Percentiles rank a stretch among this genome's conserved stretches.
These are phyloP conservation scores for Ramaria rubella DNA, from an alignment of 768 basidiomycete species.

Conservation along the genomic window DNA sequence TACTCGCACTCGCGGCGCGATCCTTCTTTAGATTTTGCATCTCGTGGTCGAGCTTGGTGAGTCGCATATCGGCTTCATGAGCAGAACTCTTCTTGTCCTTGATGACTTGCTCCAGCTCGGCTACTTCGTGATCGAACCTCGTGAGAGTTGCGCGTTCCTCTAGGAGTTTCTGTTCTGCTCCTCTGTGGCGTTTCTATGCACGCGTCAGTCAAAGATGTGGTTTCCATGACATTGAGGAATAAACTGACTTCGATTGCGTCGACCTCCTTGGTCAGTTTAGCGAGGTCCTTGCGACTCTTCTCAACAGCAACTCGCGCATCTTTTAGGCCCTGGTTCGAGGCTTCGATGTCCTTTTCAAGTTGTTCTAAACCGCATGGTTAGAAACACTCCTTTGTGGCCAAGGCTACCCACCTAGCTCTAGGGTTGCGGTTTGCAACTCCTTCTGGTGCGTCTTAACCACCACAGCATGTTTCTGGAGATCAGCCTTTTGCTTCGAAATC, in stretches of 20 bases:
- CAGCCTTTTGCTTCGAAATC: slow-evolving; percentile 75
- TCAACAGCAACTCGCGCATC: slow-evolving; percentile 43
- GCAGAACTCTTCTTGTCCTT: slow-evolving; percentile 73
- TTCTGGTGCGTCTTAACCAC: slow-evolving; percentile 82
- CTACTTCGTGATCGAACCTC: slow-evolving; percentile 84
- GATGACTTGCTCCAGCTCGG: slow-evolving; percentile 73
- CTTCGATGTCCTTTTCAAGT: slow-evolving; percentile 65
- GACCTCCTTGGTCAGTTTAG: slow-evolving; percentile 47
- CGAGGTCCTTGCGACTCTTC: slow-evolving; percentile 56
- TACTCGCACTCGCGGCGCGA: slow-evolving; percentile 43
- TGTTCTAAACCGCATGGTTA: slow-evolving; percentile 47
- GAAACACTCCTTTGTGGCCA: not conserved
- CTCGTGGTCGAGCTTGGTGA: slow-evolving; percentile 68
- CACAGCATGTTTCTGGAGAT: slow-evolving; percentile 73
- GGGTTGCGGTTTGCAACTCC: slow-evolving; percentile 77
- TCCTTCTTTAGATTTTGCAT: slow-evolving; percentile 60
- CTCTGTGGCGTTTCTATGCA: slow-evolving; percentile 46
- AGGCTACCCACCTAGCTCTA: slow-evolving; percentile 72
- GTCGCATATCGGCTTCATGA: slow-evolving; percentile 54
- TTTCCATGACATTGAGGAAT: not conserved
- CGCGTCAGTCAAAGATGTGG: not conserved
- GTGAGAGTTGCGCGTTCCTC: slow-evolving; percentile 85
- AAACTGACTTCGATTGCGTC: slow-evolving; percentile 36
- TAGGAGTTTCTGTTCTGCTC: slow-evolving; percentile 64
- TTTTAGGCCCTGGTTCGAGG: slow-evolving; percentile 30